Percentiles rank a stretch among this genome's conserved stretches.
Conservation (phyloP, 2,329 filamentous ascomycete species). For the Hypocreales sp. region DNA sequence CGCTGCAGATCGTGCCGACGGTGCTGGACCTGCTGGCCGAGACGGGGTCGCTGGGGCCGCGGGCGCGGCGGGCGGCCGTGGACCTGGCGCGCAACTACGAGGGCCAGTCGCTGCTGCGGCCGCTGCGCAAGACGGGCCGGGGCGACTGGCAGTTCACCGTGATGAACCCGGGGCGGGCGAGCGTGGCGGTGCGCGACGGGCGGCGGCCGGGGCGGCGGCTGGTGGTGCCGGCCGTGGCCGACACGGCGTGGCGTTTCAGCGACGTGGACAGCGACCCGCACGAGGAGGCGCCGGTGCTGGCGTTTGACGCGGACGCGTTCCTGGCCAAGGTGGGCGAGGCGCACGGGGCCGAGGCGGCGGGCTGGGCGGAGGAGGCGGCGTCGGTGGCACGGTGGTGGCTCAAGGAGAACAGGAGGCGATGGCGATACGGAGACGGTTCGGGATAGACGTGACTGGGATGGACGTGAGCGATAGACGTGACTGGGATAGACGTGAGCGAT, state of each 20-base stretch:
- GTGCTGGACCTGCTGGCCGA: slow-evolving; percentile 19
- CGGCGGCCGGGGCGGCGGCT: slow-evolving; percentile 8
- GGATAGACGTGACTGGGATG: too few species aligned
- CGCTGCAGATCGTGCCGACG: slow-evolving; percentile 17
- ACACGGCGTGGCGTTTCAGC: slow-evolving; percentile 16
- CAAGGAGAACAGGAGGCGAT: slow-evolving; percentile 18
- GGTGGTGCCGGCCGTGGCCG: slow-evolving; percentile 9
- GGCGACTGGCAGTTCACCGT: slow-evolving; percentile 11
- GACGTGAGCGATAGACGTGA: too few species aligned
- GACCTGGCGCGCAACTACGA: slow-evolving; percentile 19
- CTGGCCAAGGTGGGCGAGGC: slow-evolving; percentile 6
- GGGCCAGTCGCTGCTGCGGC: slow-evolving; percentile 18
- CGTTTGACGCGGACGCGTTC: slow-evolving; percentile 10
- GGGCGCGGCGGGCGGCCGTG: slow-evolving; percentile 9
- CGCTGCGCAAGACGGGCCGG: slow-evolving; percentile 10
- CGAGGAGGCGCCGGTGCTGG: slow-evolving; percentile 10
- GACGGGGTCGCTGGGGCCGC: slow-evolving; percentile 13
- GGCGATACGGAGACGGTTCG: slow-evolving; percentile 13
- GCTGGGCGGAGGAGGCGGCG: slow-evolving; percentile 17
- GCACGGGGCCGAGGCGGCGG: slow-evolving; percentile 11
- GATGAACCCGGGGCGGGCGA: slow-evolving; percentile 11
- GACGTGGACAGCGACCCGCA: slow-evolving; percentile 12
- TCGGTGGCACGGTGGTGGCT: slow-evolving; percentile 18
- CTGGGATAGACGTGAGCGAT: too few species aligned
- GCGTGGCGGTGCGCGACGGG: slow-evolving; percentile 8